Base-by-base conservation (phyloP, 352 stramenopile genomes). In the Globisporangium rhizosaccharum region DNA sequence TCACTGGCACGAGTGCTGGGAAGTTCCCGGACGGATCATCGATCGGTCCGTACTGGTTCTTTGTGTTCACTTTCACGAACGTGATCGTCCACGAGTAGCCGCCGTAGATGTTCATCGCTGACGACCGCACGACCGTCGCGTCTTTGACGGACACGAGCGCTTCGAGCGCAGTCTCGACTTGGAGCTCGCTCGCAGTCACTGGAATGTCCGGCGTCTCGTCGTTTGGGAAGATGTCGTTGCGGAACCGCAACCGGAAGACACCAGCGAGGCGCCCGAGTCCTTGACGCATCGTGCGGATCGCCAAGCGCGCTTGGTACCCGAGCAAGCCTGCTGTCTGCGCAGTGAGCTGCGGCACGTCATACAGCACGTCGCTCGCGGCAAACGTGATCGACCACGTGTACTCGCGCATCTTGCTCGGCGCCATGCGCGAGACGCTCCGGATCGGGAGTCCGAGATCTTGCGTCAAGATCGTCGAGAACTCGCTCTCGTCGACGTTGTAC, bases 41-140 rank as follows among this genome's bases (percentile, higher is more conserved):
- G 14, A 92, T 71, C 0, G 82, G 73, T 0, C 83, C 85, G 41
- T 89, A 93, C 15, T 83, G 66, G 44, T 88, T 90, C 52, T 72
- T 84, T 14, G 79, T 82, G 65, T 92, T 93, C 9, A 94, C 76
- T 53, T 88, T 64, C 3, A 89, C 41, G 56, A 94, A 94, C 14
- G 85, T 94, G 41, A 94, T 62, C 0, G 79, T 90, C 85, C 85
- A 94, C n/a, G 85, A 82, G 61, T 93, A 94, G 14, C 83, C 83
- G 17, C 83, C 85, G 49, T 72, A 88, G 3, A 48, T 49, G 47
- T 95, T 92, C 76, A 90, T 89, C 28, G 79, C 59, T 3, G 77
- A 73, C 0, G 81, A 87, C 0, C 81, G 79, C 3, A 71, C 63
- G 2, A 95, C 84, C 11, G 49, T 53, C 6, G 91, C 82, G 52